Conservation (phyloP, 1,284 basidiomycete genomes). For the Ceratorhiza oryzae-sativae region DNA sequence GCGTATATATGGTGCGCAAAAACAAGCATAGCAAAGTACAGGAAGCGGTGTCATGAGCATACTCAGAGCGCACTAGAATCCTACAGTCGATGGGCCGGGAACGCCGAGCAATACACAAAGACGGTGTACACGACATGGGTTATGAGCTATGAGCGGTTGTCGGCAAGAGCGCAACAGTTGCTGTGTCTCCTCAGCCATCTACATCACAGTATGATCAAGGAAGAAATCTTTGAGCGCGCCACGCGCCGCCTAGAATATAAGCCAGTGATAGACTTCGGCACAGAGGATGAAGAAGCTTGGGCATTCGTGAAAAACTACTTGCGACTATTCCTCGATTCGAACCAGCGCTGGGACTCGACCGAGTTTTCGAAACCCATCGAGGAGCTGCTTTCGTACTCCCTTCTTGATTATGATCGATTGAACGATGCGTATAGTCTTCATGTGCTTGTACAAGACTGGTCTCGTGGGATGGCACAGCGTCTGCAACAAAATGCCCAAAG, state of each 20-base stretch:
- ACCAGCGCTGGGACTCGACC: neutral
- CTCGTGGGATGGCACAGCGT: neutral
- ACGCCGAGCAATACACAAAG: neutral
- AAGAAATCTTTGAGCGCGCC: constrained; percentile 16
- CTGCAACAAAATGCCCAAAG: neutral
- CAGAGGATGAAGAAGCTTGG: too few relatives aligned
- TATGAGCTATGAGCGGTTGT: constrained; percentile 5
- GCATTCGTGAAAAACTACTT: neutral
- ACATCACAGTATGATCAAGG: constrained; percentile 8
- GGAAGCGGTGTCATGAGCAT: neutral
- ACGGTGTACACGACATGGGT: constrained; percentile 18
- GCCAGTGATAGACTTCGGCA: neutral
- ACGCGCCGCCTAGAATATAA: neutral
- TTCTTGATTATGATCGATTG: constrained; percentile 6
- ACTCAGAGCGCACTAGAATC: neutral
- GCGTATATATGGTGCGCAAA: constrained; percentile 14
- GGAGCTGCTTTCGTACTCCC: constrained; percentile 2
- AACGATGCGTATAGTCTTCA: constrained; percentile 10
- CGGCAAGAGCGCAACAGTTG: neutral
- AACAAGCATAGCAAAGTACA: neutral
- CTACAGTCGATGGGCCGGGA: neutral
- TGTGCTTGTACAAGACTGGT: constrained; percentile 7
- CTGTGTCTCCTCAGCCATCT: constrained; percentile 9
- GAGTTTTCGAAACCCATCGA: neutral
- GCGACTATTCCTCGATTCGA: neutral